Conservation (phyloP, 1,284 basidiomycete species). For the Leccinum variabile region DNA sequence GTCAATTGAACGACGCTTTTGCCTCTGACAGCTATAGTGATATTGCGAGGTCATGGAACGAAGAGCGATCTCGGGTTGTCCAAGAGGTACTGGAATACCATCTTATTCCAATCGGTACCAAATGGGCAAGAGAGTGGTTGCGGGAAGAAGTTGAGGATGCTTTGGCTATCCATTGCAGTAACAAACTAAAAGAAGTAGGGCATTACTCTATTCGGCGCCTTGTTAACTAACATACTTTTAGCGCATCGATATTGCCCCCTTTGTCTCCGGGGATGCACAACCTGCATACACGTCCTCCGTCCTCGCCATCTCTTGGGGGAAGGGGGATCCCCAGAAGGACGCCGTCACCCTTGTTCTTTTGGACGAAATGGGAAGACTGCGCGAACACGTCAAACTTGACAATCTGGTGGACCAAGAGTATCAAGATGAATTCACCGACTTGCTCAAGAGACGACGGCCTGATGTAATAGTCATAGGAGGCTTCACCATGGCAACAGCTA, state of each 20-base stretch:
- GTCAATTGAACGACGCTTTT: constrained; percentile 79
- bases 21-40: constrained; percentile 86
- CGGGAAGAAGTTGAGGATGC: constrained; percentile 89
- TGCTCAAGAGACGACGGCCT: constrained; percentile 81
- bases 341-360: constrained; percentile 84
- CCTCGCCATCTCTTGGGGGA: constrained; percentile 92
- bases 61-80: constrained; percentile 77
- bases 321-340: constrained; percentile 91
- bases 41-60: constrained; percentile 91
- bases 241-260: constrained; percentile 79
- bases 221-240: constrained; percentile 34
- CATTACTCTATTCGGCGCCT: constrained; percentile 13
- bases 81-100: constrained; percentile 78
- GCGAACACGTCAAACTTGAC: constrained; percentile 88
- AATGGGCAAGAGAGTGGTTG: constrained; percentile 90
- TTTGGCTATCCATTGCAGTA: constrained; percentile 67
- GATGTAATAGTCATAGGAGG: constrained; percentile 91
- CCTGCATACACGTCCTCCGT: constrained; percentile 81
- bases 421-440: constrained; percentile 75
- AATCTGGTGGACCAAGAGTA: constrained; percentile 74
- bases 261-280: constrained; percentile 58
- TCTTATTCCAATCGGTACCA: constrained; percentile 78
- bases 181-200: constrained; percentile 69
- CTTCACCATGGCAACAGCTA: constrained; percentile 79
- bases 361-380: constrained; percentile 85